A percentile compares a stretch with the other conserved stretches of the same genome.
Evolutionary conservation across 192 early-diverging fungal species (phyloP).

Genomic region (Podila minutissima): DNA sequence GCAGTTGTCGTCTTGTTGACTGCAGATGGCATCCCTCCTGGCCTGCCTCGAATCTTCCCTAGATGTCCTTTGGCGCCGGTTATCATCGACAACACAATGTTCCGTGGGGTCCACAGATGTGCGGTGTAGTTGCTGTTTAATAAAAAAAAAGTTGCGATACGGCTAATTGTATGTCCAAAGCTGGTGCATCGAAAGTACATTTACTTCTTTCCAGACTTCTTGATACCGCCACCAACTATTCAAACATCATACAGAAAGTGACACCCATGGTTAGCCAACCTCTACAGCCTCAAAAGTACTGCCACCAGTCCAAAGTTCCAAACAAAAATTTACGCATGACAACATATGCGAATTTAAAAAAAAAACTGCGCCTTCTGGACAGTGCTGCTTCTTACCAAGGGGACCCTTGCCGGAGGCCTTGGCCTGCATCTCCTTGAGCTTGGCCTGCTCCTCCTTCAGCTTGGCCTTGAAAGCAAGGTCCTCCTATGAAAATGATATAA

Average conservation of each 20-base stretch:
- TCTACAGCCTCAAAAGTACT: too few relatives aligned
- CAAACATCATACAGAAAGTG: not conserved
- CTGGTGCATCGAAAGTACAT: not conserved
- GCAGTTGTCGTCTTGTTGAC: too few relatives aligned
- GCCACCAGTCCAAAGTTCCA: too few relatives aligned
- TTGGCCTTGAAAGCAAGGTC: conserved; percentile 83
- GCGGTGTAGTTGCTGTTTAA: too few relatives aligned
- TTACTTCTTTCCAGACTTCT: conserved; percentile 84
- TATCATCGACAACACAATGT: too few relatives aligned
- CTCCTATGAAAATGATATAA: conserved; percentile 52
- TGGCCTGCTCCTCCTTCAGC: conserved; percentile 79
- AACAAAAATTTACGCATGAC: not conserved
- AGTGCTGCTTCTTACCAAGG: conserved; percentile 54
- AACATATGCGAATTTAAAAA: not conserved
- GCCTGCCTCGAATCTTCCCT: too few relatives aligned
- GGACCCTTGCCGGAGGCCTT: conserved; percentile 76
- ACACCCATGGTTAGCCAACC: not conserved
- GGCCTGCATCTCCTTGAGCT: conserved; percentile 78
- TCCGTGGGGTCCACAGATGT: too few relatives aligned
- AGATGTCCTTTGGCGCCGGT: too few relatives aligned
- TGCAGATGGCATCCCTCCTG: too few relatives aligned
- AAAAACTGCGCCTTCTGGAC: not conserved
- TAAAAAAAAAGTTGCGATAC: too few relatives aligned
- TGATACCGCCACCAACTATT: conserved; percentile 73
- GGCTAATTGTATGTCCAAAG: too few relatives aligned